Base-by-base conservation (phyloP, 441 rosid genomes). In the Theobroma grandiflorum region DNA sequence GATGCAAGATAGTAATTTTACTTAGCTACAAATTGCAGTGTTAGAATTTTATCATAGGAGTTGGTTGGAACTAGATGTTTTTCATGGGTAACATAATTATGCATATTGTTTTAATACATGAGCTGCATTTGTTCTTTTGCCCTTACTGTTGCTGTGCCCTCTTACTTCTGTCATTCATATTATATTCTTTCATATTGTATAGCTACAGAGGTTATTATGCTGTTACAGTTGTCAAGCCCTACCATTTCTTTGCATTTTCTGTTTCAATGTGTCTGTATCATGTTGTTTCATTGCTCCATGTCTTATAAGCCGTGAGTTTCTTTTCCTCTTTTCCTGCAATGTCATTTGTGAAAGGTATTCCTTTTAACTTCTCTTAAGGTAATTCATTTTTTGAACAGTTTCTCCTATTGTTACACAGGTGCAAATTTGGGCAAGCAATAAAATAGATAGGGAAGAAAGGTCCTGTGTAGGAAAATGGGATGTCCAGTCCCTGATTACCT, bases 381-480 rank as follows among this genome's bases (percentile, higher is more conserved):
- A 33, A 55, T 59, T 61, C 49, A 77, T 78, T 76, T 38, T 50
- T 74, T 75, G 55, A 82, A 79, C 33, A 33, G 47, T 53, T 75
- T 81, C 64, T 75, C 74, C 26, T 77, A 3, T 84, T 85, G 49
- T 76, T 80, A 78, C 33, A 76, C 88, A 97, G 99, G 97, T 94
- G 79, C 98, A 95, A 90, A 91, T 97, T 77, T 97, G 99, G 99
- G 98, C 94, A n/a, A 90, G 99, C 87, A 95, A 90, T 83, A 91
- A 90, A 77, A 89, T 94, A 82, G 87, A 93, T 77, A 91, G 83
- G 88, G 97, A 95, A 90, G 96, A 90, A 80, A 90, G 98, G 86
- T 87, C 98, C 20, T 80, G 88, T 80, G 69, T 97, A 87, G 99
- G 99, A 78, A 94, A 97, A 82, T 97, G 99, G 98, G 98, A 97